Percentiles rank a stretch among this genome's conserved stretches.
phyloP scores from a whole-genome alignment of 805 yeast genomes.

The Candida anglica region DNA sequence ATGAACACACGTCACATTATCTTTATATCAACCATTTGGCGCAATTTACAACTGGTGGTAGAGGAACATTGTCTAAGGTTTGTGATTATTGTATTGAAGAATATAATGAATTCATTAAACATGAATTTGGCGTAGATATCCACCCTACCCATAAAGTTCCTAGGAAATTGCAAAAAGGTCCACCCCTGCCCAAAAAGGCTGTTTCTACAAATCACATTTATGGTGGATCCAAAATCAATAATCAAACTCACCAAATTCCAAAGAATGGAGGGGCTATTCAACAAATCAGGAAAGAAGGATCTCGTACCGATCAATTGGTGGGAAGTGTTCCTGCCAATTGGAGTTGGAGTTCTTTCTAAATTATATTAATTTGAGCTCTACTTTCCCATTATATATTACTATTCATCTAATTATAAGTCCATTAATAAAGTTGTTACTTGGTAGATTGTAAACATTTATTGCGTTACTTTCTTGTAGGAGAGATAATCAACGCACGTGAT shows the following conservation, averaged over 20 bases:
- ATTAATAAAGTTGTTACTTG: too few species aligned
- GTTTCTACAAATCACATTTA: too few species aligned
- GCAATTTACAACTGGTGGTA: conserved; percentile 61
- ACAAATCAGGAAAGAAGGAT: conserved; percentile 1
- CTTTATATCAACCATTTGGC: conserved; percentile 55
- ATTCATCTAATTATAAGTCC: too few species aligned
- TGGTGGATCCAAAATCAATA: too few species aligned
- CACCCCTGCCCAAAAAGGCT: conserved; percentile 1
- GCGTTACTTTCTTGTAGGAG: too few species aligned
- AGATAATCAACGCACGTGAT: too few species aligned
- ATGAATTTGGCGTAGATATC: conserved; percentile 32
- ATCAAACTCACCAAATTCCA: too few species aligned
- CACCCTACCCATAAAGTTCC: not conserved
- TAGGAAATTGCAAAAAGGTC: not conserved
- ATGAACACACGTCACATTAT: conserved; percentile 58
- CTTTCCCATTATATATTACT: too few species aligned
- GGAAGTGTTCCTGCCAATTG: conserved; percentile 69
- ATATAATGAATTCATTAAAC: conserved; percentile 48
- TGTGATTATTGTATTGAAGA: conserved; percentile 65
- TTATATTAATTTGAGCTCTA: too few species aligned
- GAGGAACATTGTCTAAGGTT: conserved; percentile 65
- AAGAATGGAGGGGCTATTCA: too few species aligned
- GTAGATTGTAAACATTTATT: too few species aligned
- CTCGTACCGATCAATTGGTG: conserved; percentile 37
- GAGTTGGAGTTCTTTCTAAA: conserved; percentile 72